These are phyloP conservation scores for Colletotrichum spaethianum DNA, from an alignment of 2,329 filamentous ascomycete species.

Conservation along the genomic window DNA sequence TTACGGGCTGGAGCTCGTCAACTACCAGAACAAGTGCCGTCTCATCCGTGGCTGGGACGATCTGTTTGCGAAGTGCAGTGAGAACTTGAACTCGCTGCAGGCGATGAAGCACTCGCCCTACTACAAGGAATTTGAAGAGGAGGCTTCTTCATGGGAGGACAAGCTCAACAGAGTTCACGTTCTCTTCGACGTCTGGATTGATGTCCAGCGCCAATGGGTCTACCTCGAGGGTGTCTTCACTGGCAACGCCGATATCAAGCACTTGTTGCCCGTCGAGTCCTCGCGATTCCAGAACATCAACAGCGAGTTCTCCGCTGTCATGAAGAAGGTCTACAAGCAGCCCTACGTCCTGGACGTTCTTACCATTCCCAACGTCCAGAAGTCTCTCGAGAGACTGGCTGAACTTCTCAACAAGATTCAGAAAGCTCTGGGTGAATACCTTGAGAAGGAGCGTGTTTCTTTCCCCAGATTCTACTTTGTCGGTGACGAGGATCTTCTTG, in stretches of 20 bases:
- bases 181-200: constrained; percentile 99
- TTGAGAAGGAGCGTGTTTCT: constrained; percentile 96
- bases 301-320: constrained; percentile 97
- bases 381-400: constrained; percentile 94
- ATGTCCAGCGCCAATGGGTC: constrained; percentile 99
- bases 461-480: constrained; percentile 99
- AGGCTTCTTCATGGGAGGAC: constrained; percentile 97
- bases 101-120: constrained; percentile 99
- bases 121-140: constrained; percentile 99
- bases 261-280: constrained; percentile 95
- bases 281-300: constrained; percentile 99
- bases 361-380: constrained; percentile 95
- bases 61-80: constrained; percentile 97
- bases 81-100: constrained; percentile 96
- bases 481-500: constrained; percentile 95
- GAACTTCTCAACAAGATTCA: constrained; percentile 99
- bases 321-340: constrained; percentile 99
- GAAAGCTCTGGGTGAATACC: constrained; percentile 97
- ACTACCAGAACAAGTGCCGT: constrained; percentile 98
- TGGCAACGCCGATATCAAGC: constrained; percentile 98
- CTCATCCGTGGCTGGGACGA: constrained; percentile 99
- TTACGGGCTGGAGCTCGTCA: constrained; percentile 93
- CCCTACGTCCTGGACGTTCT: constrained; percentile 96
- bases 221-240: constrained; percentile 99
- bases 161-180: constrained; percentile 98